Percentiles rank a stretch among this genome's conserved stretches.
Conservation (phyloP, 306 rosid genomes). For the Senna siamea region DNA sequence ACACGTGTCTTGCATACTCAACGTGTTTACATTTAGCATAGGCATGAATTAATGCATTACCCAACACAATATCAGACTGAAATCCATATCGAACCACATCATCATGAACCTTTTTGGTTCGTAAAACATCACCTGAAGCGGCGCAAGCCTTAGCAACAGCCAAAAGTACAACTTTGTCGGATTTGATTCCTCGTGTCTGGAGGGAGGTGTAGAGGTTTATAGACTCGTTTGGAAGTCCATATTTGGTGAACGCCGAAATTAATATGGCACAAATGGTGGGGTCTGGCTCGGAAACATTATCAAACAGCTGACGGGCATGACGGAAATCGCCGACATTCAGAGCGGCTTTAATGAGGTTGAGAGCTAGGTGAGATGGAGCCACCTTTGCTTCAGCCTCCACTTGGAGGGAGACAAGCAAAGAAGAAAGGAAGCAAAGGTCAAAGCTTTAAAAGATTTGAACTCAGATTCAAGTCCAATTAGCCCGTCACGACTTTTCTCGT, state of each 20-base stretch:
- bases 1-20: slow-evolving; percentile 48
- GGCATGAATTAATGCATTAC: slow-evolving; percentile 51
- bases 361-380: slow-evolving; percentile 50
- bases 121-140: slow-evolving; percentile 44
- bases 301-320: slow-evolving; percentile 58
- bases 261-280: slow-evolving; percentile 50
- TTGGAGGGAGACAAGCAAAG: background rate
- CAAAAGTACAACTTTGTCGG: slow-evolving; percentile 40
- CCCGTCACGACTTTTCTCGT: no score
- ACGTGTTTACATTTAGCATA: slow-evolving; percentile 48
- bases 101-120: slow-evolving; percentile 46
- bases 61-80: slow-evolving; percentile 44
- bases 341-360: slow-evolving; percentile 38
- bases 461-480: no score
- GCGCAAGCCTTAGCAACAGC: slow-evolving; percentile 58
- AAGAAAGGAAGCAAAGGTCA: background rate
- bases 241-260: slow-evolving; percentile 49
- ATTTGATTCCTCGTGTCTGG: slow-evolving; percentile 35
- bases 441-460: no score
- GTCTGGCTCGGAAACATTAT: slow-evolving; percentile 51
- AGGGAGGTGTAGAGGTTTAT: slow-evolving; percentile 41
- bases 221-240: slow-evolving; percentile 48
- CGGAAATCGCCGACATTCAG: slow-evolving; percentile 47
- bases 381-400: slow-evolving; percentile 34
- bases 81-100: slow-evolving; percentile 42